Base-by-base conservation (phyloP, 352 stramenopile genomes). In the Globisporangium alternatum region DNA sequence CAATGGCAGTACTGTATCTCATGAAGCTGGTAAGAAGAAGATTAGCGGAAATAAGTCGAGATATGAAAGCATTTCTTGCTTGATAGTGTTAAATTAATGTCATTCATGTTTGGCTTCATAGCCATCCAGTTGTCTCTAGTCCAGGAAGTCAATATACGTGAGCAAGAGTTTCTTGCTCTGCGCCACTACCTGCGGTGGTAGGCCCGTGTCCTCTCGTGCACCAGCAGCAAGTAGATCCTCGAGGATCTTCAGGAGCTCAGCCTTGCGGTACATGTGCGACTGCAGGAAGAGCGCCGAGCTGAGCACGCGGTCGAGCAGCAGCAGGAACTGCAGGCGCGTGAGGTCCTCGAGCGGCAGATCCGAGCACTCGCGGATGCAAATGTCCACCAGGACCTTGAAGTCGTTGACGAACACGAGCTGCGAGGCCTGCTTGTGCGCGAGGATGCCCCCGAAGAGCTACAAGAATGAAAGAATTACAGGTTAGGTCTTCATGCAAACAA, bases 361-460 rank as follows among this genome's bases (percentile, higher is more conserved):
- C 1, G 68, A 79, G 25, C 74, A 81, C 48, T 92, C 83, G 35
- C 83, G 73, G 57, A 92, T 77, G 19, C 87, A 33, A 39, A 92
- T 72, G 67, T 92, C 83, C 5, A 92, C 52, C 39, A 92, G 63
- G 37, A 92, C 63, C 57, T 90, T 92, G 41, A 89, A 87, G 57
- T 92, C 83, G 55, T 92, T 92, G 19, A 88, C 37, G 60, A 86
- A 92, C 41, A 92, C 65, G 21, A 89, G 68, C 43, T 69, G 70
- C 1, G 71, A 77, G 35, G 79, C 75, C 33, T 68, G 55, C 21
- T 75, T 56, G 57, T 89, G 74, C 1, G 65, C 57, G 49, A 92
- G 55, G 60, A 90, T 81, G 51, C 89, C 80, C 2, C 68, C 66
- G 57, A 88, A 72, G 25, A 91, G 72, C 83, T 91, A 60, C 37